Evolutionary conservation across 1,139 yeast genomes (phyloP).

Genomic region (Cylindricascospora bacillispora): DNA sequence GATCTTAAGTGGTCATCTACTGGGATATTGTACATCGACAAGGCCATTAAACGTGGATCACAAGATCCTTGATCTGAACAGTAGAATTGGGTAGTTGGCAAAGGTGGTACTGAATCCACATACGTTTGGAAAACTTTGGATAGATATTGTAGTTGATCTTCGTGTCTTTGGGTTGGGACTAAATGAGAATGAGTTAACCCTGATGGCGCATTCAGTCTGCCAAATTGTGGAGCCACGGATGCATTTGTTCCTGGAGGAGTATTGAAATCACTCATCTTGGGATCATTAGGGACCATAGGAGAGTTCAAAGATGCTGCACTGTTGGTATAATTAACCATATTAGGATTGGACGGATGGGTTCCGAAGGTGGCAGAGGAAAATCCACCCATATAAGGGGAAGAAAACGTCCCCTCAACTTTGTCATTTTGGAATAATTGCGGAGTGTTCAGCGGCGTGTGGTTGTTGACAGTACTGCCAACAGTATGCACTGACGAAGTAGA

Average conservation of each 20-base stretch:
- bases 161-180: slow-evolving; percentile 43
- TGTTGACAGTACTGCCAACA: too few relatives aligned
- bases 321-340: slow-evolving; percentile 1
- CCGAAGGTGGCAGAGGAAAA: slow-evolving; percentile 2
- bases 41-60: slow-evolving; percentile 65
- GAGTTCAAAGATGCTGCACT: background rate
- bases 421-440: slow-evolving; percentile 1
- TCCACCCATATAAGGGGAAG: background rate
- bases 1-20: slow-evolving; percentile 56
- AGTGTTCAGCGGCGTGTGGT: slow-evolving; percentile 2
- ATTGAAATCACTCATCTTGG: slow-evolving; percentile 6
- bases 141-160: slow-evolving; percentile 38
- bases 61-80: slow-evolving; percentile 77
- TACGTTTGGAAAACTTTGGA: slow-evolving; percentile 50
- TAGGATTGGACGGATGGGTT: slow-evolving; percentile 4
- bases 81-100: slow-evolving; percentile 59
- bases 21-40: slow-evolving; percentile 79
- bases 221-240: background rate
- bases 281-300: slow-evolving; percentile 2
- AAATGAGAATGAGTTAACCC: slow-evolving; percentile 28
- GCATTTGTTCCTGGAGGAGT: slow-evolving; percentile 3
- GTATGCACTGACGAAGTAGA: slow-evolving; percentile 3
- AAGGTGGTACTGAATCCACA: slow-evolving; percentile 69
- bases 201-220: slow-evolving; percentile 1
- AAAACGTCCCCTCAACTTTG: slow-evolving; percentile 1